Conservation (phyloP, 129 eudicot genomes). For the Chrysanthemum lavandulifolium region DNA sequence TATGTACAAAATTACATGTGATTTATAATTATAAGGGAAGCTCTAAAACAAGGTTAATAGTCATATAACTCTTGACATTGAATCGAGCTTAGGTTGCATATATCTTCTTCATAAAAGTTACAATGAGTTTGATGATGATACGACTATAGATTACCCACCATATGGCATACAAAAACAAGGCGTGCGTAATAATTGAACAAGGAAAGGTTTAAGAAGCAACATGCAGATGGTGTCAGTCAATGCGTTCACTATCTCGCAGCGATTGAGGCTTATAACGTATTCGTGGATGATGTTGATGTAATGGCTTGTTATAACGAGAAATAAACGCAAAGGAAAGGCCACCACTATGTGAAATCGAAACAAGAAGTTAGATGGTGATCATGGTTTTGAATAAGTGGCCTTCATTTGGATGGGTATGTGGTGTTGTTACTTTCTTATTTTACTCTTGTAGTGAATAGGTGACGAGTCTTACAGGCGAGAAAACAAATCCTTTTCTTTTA, state of each 20-base stretch:
- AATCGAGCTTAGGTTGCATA: too few species aligned
- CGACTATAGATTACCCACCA: too few species aligned
- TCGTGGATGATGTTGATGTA: slow-evolving; percentile 81
- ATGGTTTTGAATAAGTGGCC: not conserved
- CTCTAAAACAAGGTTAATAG: too few species aligned
- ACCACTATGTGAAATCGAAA: not conserved
- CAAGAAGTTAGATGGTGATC: not conserved
- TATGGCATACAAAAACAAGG: too few species aligned
- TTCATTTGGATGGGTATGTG: not conserved
- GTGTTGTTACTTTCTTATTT: not conserved
- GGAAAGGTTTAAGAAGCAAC: slow-evolving; percentile 19
- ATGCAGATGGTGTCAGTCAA: slow-evolving; percentile 69
- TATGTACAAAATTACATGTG: too few species aligned
- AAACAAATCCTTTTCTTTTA: slow-evolving; percentile 9
- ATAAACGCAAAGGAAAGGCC: slow-evolving; percentile 80
- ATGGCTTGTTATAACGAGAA: slow-evolving; percentile 75
- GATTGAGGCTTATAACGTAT: slow-evolving; percentile 30
- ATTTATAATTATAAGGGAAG: too few species aligned
- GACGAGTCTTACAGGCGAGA: slow-evolving; percentile 8
- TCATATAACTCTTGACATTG: too few species aligned
- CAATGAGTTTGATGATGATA: too few species aligned
- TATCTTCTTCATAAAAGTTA: too few species aligned
- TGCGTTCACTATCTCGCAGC: slow-evolving; percentile 61
- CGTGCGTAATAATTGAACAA: too few species aligned
- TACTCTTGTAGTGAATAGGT: not conserved